These are phyloP conservation scores for Kwoniella sp. DNA, from an alignment of 768 basidiomycete genomes.

Conservation along the genomic window DNA sequence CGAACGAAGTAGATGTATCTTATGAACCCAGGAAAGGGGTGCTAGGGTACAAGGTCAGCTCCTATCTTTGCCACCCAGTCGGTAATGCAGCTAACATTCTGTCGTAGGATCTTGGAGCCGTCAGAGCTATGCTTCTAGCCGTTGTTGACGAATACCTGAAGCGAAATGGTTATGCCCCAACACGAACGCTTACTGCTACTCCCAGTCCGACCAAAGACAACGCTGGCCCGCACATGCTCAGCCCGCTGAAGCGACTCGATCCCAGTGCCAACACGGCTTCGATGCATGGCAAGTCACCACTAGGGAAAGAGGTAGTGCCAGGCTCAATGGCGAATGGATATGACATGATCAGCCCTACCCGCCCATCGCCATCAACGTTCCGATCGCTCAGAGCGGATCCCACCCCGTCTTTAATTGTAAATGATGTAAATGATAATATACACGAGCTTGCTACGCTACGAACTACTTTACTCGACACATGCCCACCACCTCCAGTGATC, in stretches of 20 bases:
- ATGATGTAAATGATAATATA: no score
- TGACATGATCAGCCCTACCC: constrained; percentile 8
- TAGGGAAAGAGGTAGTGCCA: background rate
- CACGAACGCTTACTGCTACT: background rate
- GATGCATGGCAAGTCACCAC: constrained; percentile 10
- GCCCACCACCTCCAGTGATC: no score
- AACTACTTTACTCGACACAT: no score
- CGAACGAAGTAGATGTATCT: constrained; percentile 71
- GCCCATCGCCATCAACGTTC: background rate
- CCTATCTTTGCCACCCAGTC: no score
- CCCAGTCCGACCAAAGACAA: constrained; percentile 6
- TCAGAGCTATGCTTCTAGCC: constrained; percentile 64
- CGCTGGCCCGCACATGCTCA: background rate
- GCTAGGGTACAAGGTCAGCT: constrained; percentile 68
- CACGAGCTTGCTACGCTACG: no score
- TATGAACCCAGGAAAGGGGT: constrained; percentile 74
- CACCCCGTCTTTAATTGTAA: no score
- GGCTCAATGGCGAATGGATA: background rate
- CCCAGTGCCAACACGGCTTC: background rate
- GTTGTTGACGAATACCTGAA: constrained; percentile 67
- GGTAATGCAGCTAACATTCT: background rate
- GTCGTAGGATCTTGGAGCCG: constrained; percentile 58
- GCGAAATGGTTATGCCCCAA: constrained; percentile 63
- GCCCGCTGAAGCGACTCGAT: background rate
- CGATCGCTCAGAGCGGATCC: no score